These are phyloP conservation scores for Croton setiger DNA, from an alignment of 441 rosid species.

Conservation along the genomic window DNA sequence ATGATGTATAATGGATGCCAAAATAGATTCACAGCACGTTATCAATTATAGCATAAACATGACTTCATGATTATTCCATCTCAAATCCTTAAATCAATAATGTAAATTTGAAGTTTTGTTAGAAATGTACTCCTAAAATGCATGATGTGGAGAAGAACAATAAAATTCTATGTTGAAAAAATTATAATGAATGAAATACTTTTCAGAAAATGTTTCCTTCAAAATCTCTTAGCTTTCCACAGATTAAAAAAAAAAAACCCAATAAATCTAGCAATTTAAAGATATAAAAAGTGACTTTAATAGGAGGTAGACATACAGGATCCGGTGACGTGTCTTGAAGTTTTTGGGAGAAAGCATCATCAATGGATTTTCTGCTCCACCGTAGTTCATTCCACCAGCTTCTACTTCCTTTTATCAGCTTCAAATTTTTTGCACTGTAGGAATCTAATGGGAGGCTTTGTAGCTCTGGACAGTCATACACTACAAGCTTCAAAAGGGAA, in stretches of 20 bases:
- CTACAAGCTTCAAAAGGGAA: conserved; percentile 4
- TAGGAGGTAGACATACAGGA: not conserved
- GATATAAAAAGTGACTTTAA: not conserved
- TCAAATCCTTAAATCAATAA: too few species aligned
- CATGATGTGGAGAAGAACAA: not conserved
- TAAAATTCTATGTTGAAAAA: too few species aligned
- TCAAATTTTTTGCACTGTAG: not conserved
- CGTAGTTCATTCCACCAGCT: not conserved
- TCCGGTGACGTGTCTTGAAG: not conserved
- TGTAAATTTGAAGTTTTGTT: too few species aligned
- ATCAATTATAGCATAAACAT: not conserved
- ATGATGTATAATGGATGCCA: not conserved
- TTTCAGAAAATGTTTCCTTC: not conserved
- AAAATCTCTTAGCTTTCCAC: not conserved
- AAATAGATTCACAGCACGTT: not conserved
- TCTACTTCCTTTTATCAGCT: not conserved
- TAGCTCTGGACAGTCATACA: not conserved
- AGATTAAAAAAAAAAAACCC: too few species aligned
- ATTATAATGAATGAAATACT: too few species aligned
- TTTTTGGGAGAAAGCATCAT: not conserved
- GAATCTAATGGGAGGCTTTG: not conserved
- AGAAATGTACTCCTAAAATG: too few species aligned
- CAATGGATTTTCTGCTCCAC: not conserved
- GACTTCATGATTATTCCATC: too few species aligned
- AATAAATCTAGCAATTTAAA: too few species aligned